Base-by-base conservation (phyloP, 2,329 filamentous ascomycete genomes). In the Cladophialophora exuberans region DNA sequence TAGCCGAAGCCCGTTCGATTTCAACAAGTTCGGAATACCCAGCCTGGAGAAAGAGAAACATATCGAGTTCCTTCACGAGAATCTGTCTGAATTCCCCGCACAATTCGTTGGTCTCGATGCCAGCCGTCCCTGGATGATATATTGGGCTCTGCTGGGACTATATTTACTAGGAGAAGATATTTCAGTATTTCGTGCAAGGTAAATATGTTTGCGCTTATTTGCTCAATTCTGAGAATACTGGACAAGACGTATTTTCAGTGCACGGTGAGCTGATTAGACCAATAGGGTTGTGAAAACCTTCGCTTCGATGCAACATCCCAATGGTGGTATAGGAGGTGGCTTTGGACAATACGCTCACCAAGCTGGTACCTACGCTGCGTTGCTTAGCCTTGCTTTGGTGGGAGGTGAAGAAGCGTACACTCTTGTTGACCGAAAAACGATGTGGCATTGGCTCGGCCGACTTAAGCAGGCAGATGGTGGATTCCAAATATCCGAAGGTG, bases 281-380 rank as follows among this genome's bases (percentile, higher is more conserved):
- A 26, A 45, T 63, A 83, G 82, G 43, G 73, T 93, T 55, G 76
- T 89, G 46, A 82, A 85, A 57, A 97, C 92, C 5, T 86, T 94
- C 46, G 80, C 79, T 43, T 84, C 89, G 39, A 86, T 93, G 73
- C 94, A 97, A 73, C 95, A 97, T 71, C 71, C 78, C 18, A 79
- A 79, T 13, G 94, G 94, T 46, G 94, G 94, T 2, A 96, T 96
- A 70, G 94, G 91, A 48, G 94, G 93, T 60, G 92, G 94, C n/a
- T 88, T 91, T 70, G 91, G 93, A 23, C 94, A 97, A 69, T 80
- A 83, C 62, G 91, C 90, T 49, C 94, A 99, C 73, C 82, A 94
- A 63, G 94, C 94, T 54, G 87, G 89, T 42, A 90, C 89, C 1
- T 99, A 97, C 78, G 91, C 92, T 43, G 82, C 87, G 35, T 75